Percentiles rank a stretch among this genome's conserved stretches.
These are phyloP conservation scores for Starmerella apis DNA, from an alignment of 805 yeast genomes.

Conservation along the genomic window DNA sequence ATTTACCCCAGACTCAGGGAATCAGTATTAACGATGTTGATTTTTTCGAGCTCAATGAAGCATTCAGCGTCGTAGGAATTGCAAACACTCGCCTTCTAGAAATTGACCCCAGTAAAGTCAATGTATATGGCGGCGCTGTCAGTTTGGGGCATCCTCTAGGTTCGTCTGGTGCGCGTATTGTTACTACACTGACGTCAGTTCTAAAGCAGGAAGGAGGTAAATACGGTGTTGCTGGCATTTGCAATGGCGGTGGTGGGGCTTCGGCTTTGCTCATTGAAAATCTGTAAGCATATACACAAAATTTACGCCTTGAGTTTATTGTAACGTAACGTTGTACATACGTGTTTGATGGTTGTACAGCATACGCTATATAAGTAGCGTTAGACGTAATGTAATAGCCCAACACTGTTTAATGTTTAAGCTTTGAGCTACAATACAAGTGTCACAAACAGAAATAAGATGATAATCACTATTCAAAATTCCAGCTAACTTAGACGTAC, in stretches of 20 bases:
- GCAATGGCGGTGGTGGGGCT: conserved; percentile 99
- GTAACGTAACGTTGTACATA: too few species aligned
- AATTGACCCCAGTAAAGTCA: conserved; percentile 57
- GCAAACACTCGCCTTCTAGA: conserved; percentile 66
- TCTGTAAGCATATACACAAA: too few species aligned
- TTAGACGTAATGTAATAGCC: too few species aligned
- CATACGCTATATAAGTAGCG: too few species aligned
- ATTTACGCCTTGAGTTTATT: background rate
- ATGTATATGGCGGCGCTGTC: conserved; percentile 94
- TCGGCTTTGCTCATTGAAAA: conserved; percentile 81
- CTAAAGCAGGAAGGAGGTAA: conserved; percentile 76
- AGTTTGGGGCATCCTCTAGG: conserved; percentile 95
- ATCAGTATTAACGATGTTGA: conserved; percentile 59
- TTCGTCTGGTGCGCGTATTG: conserved; percentile 89
- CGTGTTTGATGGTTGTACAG: too few species aligned
- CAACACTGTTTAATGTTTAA: too few species aligned
- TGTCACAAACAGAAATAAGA: too few species aligned
- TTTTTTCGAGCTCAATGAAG: conserved; percentile 93
- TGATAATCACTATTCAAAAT: too few species aligned
- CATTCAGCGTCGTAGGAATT: conserved; percentile 90
- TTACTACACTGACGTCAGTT: conserved; percentile 74
- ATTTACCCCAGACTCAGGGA: conserved; percentile 53
- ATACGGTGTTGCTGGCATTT: conserved; percentile 89
- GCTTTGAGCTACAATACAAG: too few species aligned
- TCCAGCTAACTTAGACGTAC: too few species aligned